phyloP scores from a whole-genome alignment of 805 yeast genomes.

The Ogataea neopini region DNA sequence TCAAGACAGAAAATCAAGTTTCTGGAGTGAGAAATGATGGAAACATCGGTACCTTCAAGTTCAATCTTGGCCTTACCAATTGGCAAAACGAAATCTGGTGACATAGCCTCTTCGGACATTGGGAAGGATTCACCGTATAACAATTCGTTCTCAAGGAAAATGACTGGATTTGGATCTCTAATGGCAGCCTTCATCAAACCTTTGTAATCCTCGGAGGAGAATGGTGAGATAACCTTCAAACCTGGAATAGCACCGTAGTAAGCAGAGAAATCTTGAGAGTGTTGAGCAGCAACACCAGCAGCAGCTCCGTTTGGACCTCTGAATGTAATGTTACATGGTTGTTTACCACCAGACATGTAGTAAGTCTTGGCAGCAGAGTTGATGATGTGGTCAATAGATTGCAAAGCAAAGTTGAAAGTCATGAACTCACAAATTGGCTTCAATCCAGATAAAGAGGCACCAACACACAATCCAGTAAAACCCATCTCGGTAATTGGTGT shows the following conservation, averaged over 20 bases:
- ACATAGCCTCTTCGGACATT: slow-evolving; percentile 83
- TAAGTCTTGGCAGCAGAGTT: slow-evolving; percentile 98
- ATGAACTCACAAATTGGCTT: slow-evolving; percentile 97
- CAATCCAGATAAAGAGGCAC: slow-evolving; percentile 94
- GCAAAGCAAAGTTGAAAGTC: slow-evolving; percentile 99
- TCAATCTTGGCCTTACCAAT: slow-evolving; percentile 96
- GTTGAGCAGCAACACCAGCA: slow-evolving; percentile 99
- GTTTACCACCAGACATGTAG: slow-evolving; percentile 99
- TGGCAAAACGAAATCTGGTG: slow-evolving; percentile 88
- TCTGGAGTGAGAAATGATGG: slow-evolving; percentile 90
- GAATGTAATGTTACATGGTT: slow-evolving; percentile 95
- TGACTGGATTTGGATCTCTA: slow-evolving; percentile 98
- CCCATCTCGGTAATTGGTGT: slow-evolving; percentile 99
- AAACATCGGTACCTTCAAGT: slow-evolving; percentile 86
- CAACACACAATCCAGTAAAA: slow-evolving; percentile 91
- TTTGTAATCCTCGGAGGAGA: slow-evolving; percentile 92
- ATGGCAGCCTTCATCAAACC: slow-evolving; percentile 95
- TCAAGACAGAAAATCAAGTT: slow-evolving; percentile 81
- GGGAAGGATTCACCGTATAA: slow-evolving; percentile 90
- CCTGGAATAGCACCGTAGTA: slow-evolving; percentile 99
- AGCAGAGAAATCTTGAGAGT: slow-evolving; percentile 95
- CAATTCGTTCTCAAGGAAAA: slow-evolving; percentile 94
- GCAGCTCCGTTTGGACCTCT: slow-evolving; percentile 99
- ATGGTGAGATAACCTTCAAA: slow-evolving; percentile 93
- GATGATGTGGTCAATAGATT: slow-evolving; percentile 96